Conservation (phyloP, 352 stramenopile species). For the Globisporangium cederbergense region DNA sequence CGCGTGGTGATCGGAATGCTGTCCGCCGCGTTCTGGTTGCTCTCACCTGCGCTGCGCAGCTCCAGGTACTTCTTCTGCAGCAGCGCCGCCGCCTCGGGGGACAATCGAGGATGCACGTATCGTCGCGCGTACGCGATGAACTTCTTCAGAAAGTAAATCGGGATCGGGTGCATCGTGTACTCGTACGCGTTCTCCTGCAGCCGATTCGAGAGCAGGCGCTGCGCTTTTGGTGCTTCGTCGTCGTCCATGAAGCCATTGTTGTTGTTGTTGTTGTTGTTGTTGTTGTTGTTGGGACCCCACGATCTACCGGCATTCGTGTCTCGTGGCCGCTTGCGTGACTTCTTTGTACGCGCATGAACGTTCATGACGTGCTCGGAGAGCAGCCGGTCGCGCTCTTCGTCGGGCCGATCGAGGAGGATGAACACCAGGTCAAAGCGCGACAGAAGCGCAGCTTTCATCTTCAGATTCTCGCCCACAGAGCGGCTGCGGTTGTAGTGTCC, state of each 20-base stretch:
- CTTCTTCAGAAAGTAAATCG: constrained; percentile 90
- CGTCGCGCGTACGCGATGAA: constrained; percentile 97
- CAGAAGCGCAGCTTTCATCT: constrained; percentile 94
- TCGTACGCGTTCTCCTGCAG: constrained; percentile 45
- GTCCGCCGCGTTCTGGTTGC: constrained; percentile 36
- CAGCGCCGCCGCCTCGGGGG: constrained; percentile 42
- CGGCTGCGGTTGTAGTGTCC: constrained; percentile 96
- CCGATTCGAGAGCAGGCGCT: constrained; percentile 45
- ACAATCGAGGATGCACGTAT: constrained; percentile 91
- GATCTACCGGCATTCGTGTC: constrained; percentile 11
- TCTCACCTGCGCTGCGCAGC: constrained; percentile 69
- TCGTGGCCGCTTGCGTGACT: constrained; percentile 29
- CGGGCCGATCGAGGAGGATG: constrained; percentile 93
- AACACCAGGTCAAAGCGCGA: constrained; percentile 98
- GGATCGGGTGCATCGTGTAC: constrained; percentile 47
- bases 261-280: constrained; percentile 15
- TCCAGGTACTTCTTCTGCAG: constrained; percentile 90
- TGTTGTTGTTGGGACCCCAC: constrained; percentile 24
- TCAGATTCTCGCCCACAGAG: constrained; percentile 95
- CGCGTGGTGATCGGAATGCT: constrained; percentile 92
- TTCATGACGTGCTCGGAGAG: constrained; percentile 96
- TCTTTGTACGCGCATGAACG: constrained; percentile 49
- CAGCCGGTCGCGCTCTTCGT: constrained; percentile 91
- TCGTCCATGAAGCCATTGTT: constrained; percentile 6
- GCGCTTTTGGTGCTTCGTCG: constrained; percentile 11